phyloP scores from a whole-genome alignment of 2,329 filamentous ascomycete genomes.

The Sclerotinia minor region DNA sequence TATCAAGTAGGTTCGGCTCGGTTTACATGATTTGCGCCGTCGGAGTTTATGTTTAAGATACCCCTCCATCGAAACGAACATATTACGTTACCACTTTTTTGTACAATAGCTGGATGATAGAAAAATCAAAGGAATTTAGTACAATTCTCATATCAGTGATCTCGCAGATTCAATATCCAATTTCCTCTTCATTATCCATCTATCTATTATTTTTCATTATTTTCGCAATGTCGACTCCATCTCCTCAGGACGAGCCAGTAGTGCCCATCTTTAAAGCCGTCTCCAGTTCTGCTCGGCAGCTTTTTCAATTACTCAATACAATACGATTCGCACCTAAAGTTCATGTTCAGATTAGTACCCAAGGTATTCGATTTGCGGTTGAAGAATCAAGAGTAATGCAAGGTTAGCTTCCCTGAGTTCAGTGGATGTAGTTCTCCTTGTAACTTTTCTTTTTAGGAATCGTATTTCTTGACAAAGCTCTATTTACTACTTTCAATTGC shows the following conservation, averaged over 20 bases:
- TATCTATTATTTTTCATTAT: background rate
- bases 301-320: constrained; percentile 63
- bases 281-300: constrained; percentile 73
- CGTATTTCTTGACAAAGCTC: constrained; percentile 81
- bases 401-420: constrained; percentile 54
- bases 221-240: constrained; percentile 37
- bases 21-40: constrained; percentile 99
- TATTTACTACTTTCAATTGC: constrained; percentile 85
- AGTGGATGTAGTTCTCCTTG: constrained; percentile 24
- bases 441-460: constrained; percentile 51
- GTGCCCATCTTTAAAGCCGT: constrained; percentile 70
- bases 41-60: constrained; percentile 84
- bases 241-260: constrained; percentile 33
- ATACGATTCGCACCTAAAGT: constrained; percentile 57
- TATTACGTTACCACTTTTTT: constrained; percentile 35
- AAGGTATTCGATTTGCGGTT: constrained; percentile 83
- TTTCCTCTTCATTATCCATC: constrained; percentile 8
- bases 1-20: constrained; percentile 70
- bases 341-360: constrained; percentile 74
- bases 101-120: constrained; percentile 41
- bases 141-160: constrained; percentile 29
- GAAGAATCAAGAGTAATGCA: constrained; percentile 91
- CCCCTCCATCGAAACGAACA: constrained; percentile 29
- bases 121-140: constrained; percentile 36
- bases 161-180: constrained; percentile 22